Evolutionary conservation across 495 filamentous ascomycete genomes (phyloP).

Genomic region (Chaetomium cochliodes): DNA sequence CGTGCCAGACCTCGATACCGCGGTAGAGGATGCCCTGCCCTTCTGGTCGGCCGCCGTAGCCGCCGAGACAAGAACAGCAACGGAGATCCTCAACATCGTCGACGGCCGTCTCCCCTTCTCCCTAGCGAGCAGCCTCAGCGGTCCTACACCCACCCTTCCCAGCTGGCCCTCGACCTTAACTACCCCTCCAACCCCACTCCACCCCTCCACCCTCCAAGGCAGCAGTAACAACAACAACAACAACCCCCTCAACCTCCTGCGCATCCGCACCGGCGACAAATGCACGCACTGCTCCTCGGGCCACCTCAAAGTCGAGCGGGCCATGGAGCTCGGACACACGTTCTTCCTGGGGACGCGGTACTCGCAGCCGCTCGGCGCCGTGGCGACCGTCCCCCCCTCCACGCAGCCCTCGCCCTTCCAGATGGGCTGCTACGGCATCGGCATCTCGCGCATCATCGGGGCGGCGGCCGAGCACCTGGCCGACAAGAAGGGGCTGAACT

Average conservation of each 20-base stretch:
- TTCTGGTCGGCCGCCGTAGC: constrained; percentile 50
- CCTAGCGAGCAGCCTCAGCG: constrained; percentile 1
- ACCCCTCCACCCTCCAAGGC: constrained; percentile 17
- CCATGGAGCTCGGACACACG: constrained; percentile 90
- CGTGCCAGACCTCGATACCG: constrained; percentile 71
- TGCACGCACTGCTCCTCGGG: constrained; percentile 71
- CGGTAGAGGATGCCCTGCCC: constrained; percentile 59
- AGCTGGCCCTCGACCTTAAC: constrained; percentile 30
- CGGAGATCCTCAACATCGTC: constrained; percentile 52
- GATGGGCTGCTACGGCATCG: constrained; percentile 97
- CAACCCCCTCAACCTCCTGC: constrained; percentile 56
- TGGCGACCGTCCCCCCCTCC: constrained; percentile 45
- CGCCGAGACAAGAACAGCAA: constrained; percentile 19
- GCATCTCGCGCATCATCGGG: constrained; percentile 85
- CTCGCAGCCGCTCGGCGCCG: constrained; percentile 67
- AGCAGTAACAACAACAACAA: constrained; percentile 19
- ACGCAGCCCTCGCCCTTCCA: constrained; percentile 56
- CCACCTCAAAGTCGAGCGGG: constrained; percentile 61
- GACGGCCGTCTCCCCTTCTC: constrained; percentile 41
- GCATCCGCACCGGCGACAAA: constrained; percentile 63
- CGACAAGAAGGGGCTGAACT: constrained; percentile 76
- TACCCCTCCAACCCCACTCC: constrained; percentile 6
- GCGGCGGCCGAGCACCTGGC: constrained; percentile 74
- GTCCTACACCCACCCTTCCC: neutral
- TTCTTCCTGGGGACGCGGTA: constrained; percentile 93